Evolutionary conservation across 768 basidiomycete genomes (phyloP), one percentile per base, ranked within the genome.

Genomic region (Lactarius pseudohatsudake): DNA sequence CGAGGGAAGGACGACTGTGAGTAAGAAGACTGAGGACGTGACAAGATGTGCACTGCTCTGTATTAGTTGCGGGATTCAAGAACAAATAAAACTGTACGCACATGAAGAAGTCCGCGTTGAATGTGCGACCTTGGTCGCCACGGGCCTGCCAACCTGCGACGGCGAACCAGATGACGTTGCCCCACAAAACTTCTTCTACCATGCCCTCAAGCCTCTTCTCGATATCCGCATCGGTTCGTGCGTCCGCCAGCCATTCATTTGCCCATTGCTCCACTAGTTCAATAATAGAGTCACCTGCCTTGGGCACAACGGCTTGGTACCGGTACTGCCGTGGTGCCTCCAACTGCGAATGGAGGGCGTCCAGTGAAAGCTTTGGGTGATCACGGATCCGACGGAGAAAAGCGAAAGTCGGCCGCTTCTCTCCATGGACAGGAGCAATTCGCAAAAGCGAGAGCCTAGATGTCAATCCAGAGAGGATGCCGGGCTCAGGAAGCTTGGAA

Each of bases 111-210:
- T 89, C 85, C 0, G 81, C 82, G 30, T 81, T 78, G 73, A 85
- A 88, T 60, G 68, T 60, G 22, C 74, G 65, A n/a, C 62, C 67
- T 13, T 34, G 70, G 13, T 74, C 67, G 30, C 73, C 66, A 38
- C 62, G 69, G 28, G 64, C 64, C 4, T 66, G 85, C 78, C 81
- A 85, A 4, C 87, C 87, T 7, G 80, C 82, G 22, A 85, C 76
- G 2, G 81, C 85, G 67, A 86, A 91, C 26, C 87, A 69, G n/a
- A 88, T 64, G 0, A 77, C 76, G 54, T 78, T 81, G 20, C 81
- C 75, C 85, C 87, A 91, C 6, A 77, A 72, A 4, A 92, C 69
- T 70, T 92, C 89, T 68, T 87, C 86, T 30, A 87, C 78, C 74
- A 88, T 90, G 20, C 77, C 74, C n/a, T 80, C 78, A 7, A 86